phyloP scores from a whole-genome alignment of 306 rosid species.

The Nissolia schottii region DNA sequence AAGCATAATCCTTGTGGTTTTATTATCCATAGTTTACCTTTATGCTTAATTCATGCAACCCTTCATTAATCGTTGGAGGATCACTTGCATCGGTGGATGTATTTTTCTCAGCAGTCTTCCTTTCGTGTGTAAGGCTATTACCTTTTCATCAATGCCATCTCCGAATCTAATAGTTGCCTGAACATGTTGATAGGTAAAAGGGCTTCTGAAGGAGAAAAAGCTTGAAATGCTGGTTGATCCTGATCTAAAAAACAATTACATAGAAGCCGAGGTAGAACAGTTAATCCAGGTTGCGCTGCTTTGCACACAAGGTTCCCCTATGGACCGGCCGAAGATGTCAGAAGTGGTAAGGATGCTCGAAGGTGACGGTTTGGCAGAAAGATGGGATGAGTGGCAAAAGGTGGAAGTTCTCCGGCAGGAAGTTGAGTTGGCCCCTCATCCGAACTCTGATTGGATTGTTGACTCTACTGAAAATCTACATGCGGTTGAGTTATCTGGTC shows the following conservation, averaged over 20 bases:
- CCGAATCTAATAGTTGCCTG: constrained; percentile 11
- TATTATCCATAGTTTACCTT: constrained; percentile 4
- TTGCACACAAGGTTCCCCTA: constrained; percentile 96
- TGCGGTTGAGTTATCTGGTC: constrained; percentile 97
- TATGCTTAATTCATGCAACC: constrained; percentile 1
- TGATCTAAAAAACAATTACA: constrained; percentile 80
- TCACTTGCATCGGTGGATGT: background rate
- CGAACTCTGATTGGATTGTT: constrained; percentile 85
- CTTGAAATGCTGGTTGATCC: constrained; percentile 94
- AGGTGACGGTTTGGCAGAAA: constrained; percentile 96
- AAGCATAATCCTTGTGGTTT: background rate
- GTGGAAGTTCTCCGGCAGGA: constrained; percentile 92
- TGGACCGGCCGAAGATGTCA: constrained; percentile 96
- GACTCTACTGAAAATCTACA: constrained; percentile 96
- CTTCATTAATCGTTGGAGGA: background rate
- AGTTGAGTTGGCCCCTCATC: constrained; percentile 86
- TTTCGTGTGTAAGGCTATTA: background rate
- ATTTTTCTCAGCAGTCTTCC: background rate
- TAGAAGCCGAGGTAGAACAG: constrained; percentile 94
- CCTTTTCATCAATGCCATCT: background rate
- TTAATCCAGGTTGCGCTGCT: constrained; percentile 93
- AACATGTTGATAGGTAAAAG: constrained; percentile 69
- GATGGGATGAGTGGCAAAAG: constrained; percentile 99
- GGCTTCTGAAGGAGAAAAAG: constrained; percentile 86
- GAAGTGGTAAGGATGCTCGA: constrained; percentile 99